Conservation (phyloP, 2,329 filamentous ascomycete species). For the Penicillium sp. region DNA sequence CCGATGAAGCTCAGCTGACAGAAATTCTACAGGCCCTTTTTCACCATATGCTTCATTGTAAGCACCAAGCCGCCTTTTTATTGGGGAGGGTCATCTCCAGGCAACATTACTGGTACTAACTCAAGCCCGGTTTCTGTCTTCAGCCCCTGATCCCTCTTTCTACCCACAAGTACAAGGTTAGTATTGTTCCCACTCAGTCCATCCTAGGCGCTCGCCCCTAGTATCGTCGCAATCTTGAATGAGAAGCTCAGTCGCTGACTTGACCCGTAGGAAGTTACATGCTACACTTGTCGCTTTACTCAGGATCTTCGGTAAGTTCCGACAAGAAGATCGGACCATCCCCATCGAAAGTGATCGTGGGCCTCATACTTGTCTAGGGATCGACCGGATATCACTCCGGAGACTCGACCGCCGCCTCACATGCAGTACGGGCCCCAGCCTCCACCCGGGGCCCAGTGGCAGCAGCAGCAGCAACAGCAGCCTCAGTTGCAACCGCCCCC, state of each 20-base stretch:
- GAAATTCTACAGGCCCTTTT: conserved; percentile 33
- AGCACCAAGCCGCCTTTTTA: conserved; percentile 5
- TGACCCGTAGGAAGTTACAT: conserved; percentile 31
- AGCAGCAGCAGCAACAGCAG: conserved; percentile 7
- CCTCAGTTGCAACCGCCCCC: conserved; percentile 9
- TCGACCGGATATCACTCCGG: conserved; percentile 35
- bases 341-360: neutral
- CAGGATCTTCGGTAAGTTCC: conserved; percentile 32
- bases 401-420: conserved; percentile 29
- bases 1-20: conserved; percentile 5
- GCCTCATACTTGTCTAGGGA: conserved; percentile 20
- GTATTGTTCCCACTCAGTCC: neutral
- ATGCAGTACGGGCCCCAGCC: conserved; percentile 20
- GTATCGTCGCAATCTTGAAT: too few relatives aligned
- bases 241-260: too few relatives aligned
- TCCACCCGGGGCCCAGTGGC: conserved; percentile 16
- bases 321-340: neutral
- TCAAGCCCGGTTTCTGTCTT: conserved; percentile 7
- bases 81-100: too few relatives aligned
- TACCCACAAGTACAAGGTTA: conserved; percentile 36
- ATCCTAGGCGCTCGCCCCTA: too few relatives aligned
- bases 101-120: too few relatives aligned
- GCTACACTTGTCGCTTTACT: conserved; percentile 33
- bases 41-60: conserved; percentile 43
- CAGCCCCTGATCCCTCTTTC: conserved; percentile 37